Evolutionary conservation across 805 yeast genomes (phyloP), one percentile per base, ranked within the genome.

Genomic region (Starmerella stigmatis): DNA sequence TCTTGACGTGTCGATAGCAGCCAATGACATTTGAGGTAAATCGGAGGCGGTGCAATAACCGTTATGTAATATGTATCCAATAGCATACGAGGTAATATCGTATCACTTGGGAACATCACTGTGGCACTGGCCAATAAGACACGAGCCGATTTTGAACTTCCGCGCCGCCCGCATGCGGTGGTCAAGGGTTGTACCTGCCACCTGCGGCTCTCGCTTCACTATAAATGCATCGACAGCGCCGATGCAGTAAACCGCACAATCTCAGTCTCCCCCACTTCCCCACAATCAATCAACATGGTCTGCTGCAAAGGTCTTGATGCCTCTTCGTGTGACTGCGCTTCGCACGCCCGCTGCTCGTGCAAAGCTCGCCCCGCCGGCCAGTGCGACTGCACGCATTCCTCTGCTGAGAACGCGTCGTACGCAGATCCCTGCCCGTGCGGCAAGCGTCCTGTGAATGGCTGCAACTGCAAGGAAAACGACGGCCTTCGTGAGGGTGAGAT

Each of bases 261-360:
- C 20, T 11, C 9, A 25, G 29, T 2, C 35, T 3, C 22, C 30
- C 10, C 21, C 30, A n/a, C n/a, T 17, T 27, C 7, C 15, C 2
- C 7, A 43, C 30, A 57, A 65, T n/a, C n/a, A n/a, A n/a, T n/a
- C n/a, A n/a, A n/a, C n/a, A n/a, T 65, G 69, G 61, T 53, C 50
- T 66, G 70, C 66, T 66, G 70, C 64, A 59, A 61, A 57, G 59
- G 59, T 22, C 51, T 57, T 45, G 60, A 71, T 47, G 64, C 71
- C 57, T 54, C 68, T 51, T 62, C 64, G 50, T 76, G 81, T 61
- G 70, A 73, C 57, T 76, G 81, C 58, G 79, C 81, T 54, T 60
- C 71, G 50, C 74, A 73, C 52, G 78, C 81, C 52, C 74, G 75
- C 52, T 76, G 81, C 64, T 75, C 81, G 20, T 76, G 81, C 62